Evolutionary conservation across 2,329 filamentous ascomycete genomes (phyloP).

Genomic region (Fusarium sp.): DNA sequence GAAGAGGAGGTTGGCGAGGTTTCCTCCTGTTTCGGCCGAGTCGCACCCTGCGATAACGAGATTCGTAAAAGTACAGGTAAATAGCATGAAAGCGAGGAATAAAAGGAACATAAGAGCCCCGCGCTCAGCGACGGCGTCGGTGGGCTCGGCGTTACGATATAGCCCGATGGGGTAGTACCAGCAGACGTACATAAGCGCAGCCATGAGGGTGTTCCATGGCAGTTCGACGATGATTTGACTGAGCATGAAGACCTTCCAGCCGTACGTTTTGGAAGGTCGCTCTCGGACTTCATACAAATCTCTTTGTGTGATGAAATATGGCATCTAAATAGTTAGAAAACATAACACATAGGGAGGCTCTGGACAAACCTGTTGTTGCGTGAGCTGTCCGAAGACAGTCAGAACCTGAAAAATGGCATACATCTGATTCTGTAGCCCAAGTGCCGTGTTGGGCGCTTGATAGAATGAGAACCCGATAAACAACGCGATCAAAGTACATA

Average conservation of each 20-base stretch:
- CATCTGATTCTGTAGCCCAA: conserved; percentile 87
- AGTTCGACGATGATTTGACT: conserved; percentile 87
- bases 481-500: conserved; percentile 74
- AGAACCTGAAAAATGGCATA: conserved; percentile 87
- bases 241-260: conserved; percentile 87
- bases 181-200: conserved; percentile 79
- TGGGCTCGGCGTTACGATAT: conserved; percentile 71
- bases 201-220: conserved; percentile 84
- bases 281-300: conserved; percentile 88
- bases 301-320: conserved; percentile 85
- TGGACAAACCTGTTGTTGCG: conserved; percentile 70
- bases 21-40: conserved; percentile 74
- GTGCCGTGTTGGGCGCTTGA: conserved; percentile 75
- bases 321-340: conserved; percentile 64
- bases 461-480: conserved; percentile 88
- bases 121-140: conserved; percentile 73
- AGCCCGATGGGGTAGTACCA: conserved; percentile 92
- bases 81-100: conserved; percentile 80
- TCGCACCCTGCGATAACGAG: conserved; percentile 79
- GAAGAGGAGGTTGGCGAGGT: conserved; percentile 75
- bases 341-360: too few relatives aligned
- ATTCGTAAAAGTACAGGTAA: conserved; percentile 83
- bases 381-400: conserved; percentile 83
- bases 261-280: conserved; percentile 85
- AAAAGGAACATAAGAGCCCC: conserved; percentile 85